A percentile compares a stretch with the other conserved stretches of the same genome.
Conservation (phyloP, 2,329 filamentous ascomycete species). For the Plectosphaerella sp. region DNA sequence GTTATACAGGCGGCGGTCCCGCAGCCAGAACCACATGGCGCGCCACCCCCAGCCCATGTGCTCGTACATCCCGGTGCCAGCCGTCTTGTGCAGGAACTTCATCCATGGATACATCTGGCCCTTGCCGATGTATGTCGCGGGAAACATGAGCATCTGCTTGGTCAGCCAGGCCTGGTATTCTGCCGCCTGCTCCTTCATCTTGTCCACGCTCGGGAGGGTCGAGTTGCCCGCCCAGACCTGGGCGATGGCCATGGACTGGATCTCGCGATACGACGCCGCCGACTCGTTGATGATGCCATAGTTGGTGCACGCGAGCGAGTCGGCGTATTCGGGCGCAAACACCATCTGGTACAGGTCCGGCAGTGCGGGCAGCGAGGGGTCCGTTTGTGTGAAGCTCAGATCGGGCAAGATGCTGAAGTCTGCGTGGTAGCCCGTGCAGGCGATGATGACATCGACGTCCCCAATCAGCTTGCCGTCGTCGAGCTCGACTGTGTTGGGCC, state of each 20-base stretch:
- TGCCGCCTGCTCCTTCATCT: constrained; percentile 31
- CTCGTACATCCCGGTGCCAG: constrained; percentile 33
- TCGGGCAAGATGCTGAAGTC: constrained; percentile 23
- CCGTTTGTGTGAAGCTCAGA: constrained; percentile 18
- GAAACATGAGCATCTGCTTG: constrained; percentile 18
- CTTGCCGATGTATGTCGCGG: constrained; percentile 17
- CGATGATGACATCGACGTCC: constrained; percentile 24
- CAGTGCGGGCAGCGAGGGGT: constrained; percentile 19
- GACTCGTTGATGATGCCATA: constrained; percentile 27
- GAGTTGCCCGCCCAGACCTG: constrained; percentile 21
- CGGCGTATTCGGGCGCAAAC: constrained; percentile 35
- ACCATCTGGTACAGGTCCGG: constrained; percentile 37
- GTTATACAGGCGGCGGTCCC: constrained; percentile 29
- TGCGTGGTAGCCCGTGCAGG: constrained; percentile 27
- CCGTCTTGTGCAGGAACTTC: constrained; percentile 33
- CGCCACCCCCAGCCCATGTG: constrained; percentile 34
- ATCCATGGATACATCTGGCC: constrained; percentile 29
- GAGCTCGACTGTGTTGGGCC: constrained; percentile 19
- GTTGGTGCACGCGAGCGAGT: constrained; percentile 38
- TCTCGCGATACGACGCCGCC: constrained; percentile 31
- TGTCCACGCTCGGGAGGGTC: constrained; percentile 24
- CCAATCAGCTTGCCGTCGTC: constrained; percentile 20
- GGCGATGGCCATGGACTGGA: constrained; percentile 33
- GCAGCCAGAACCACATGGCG: constrained; percentile 36
- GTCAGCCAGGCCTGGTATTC: constrained; percentile 26